A percentile compares a stretch with the other conserved stretches of the same genome.
Conservation (phyloP, 129 eudicot species). For the carrot (Daucus carota) region DH1_v3.0 NC_030387.2:7103501-7104000, state of each 20-base stretch:
- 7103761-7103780: too few relatives aligned
- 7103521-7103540: constrained; percentile 35
- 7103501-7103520: constrained; percentile 43
- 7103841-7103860: not conserved
- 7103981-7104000: not conserved
- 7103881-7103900: not conserved
- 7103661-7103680: not conserved
- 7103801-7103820: not conserved
- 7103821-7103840: not conserved
- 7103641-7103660: not conserved
- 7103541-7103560: constrained; percentile 40
- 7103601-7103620: constrained; percentile 7
- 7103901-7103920: too few relatives aligned
- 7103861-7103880: not conserved
- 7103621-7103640: not conserved
- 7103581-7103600: constrained; percentile 8
- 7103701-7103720: not conserved
- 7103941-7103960: not conserved
- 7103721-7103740: not conserved
- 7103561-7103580: constrained; percentile 28
- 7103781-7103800: too few relatives aligned
- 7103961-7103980: not conserved
- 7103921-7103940: not conserved
- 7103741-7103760: not conserved
- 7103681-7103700: not conserved